Percentiles rank a stretch among this genome's conserved stretches.
phyloP scores from a whole-genome alignment of 306 rosid genomes.

The Ormosia semicastrata region DNA sequence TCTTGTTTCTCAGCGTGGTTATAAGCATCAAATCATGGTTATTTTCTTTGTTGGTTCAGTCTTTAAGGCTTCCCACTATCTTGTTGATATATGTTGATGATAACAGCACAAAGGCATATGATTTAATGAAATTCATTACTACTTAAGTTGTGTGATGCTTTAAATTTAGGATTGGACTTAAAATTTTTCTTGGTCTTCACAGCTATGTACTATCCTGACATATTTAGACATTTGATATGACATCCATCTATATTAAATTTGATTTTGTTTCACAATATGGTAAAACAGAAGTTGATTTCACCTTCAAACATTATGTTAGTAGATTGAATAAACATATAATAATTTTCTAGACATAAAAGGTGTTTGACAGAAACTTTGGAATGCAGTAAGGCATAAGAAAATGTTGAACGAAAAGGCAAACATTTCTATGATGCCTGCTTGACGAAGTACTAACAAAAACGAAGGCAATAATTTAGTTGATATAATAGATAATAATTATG shows the following conservation, averaged over 20 bases:
- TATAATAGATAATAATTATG: neutral
- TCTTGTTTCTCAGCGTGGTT: constrained; percentile 97
- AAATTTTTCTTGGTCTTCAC: constrained; percentile 2
- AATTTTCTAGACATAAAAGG: neutral
- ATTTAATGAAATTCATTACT: neutral
- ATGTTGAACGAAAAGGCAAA: neutral
- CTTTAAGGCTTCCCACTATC: too few relatives aligned
- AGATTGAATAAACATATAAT: neutral
- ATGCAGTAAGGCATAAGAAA: neutral
- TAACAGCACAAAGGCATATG: neutral
- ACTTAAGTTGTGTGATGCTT: neutral
- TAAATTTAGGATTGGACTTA: neutral
- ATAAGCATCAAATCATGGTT: constrained; percentile 96
- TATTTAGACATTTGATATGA: neutral
- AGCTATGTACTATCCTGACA: neutral
- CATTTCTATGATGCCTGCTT: neutral
- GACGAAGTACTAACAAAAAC: neutral
- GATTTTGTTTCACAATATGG: neutral
- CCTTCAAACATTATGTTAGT: neutral
- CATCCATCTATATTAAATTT: neutral
- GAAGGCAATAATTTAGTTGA: neutral
- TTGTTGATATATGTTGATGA: too few relatives aligned
- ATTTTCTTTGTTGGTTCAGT: constrained; percentile 91
- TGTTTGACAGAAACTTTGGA: neutral
- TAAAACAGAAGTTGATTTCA: constrained; percentile 5